A percentile compares a stretch with the other conserved stretches of the same genome.
Conservation (phyloP, 2,329 filamentous ascomycete species). For the Xylariaceae sp. region DNA sequence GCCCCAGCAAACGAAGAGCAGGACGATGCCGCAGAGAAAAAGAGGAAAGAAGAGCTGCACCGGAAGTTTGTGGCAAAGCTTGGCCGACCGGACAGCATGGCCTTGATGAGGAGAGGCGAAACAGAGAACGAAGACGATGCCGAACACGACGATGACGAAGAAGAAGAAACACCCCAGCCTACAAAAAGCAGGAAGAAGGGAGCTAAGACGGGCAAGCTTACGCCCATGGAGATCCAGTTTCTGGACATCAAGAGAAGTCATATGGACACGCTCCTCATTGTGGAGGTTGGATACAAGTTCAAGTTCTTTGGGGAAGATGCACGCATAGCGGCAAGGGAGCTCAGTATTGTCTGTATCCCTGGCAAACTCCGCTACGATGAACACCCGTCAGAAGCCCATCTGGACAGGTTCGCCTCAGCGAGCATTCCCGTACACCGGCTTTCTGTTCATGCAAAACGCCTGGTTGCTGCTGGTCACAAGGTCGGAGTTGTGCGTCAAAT, state of each 20-base stretch:
- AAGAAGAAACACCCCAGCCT: constrained; percentile 45
- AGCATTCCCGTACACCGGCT: constrained; percentile 91
- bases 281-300: constrained; percentile 98
- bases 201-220: constrained; percentile 70
- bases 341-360: constrained; percentile 94
- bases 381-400: constrained; percentile 85
- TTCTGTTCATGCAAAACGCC: constrained; percentile 86
- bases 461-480: constrained; percentile 90
- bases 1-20: constrained; percentile 40
- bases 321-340: constrained; percentile 76
- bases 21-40: constrained; percentile 46
- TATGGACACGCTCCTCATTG: constrained; percentile 80
- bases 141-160: constrained; percentile 51
- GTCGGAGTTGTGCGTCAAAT: constrained; percentile 92
- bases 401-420: constrained; percentile 87
- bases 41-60: constrained; percentile 67
- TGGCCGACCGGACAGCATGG: constrained; percentile 76
- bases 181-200: constrained; percentile 61
- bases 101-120: constrained; percentile 56
- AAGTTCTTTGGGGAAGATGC: constrained; percentile 96
- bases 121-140: constrained; percentile 38
- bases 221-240: constrained; percentile 89
- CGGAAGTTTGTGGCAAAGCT: constrained; percentile 85
- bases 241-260: constrained; percentile 91
- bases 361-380: constrained; percentile 94